phyloP scores from a whole-genome alignment of 2,329 filamentous ascomycete genomes.

The Paracoccidioides brasiliensis region DNA sequence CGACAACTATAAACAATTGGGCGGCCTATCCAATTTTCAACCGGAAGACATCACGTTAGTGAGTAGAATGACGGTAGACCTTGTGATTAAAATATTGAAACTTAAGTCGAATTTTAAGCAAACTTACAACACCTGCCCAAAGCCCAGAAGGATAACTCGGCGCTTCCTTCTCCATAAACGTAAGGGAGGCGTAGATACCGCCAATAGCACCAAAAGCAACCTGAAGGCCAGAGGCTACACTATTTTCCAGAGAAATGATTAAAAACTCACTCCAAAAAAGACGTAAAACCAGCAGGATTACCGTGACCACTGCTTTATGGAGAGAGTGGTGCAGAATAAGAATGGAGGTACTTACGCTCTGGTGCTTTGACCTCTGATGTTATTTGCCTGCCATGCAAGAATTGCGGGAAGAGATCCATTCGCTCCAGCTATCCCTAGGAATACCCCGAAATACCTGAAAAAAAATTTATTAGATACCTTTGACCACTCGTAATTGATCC shows the following conservation, averaged over 20 bases:
- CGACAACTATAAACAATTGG: conserved; percentile 14
- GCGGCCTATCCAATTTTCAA: conserved; percentile 5
- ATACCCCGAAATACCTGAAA: conserved; percentile 17
- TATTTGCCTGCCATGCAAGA: conserved; percentile 23
- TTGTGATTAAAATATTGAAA: not conserved
- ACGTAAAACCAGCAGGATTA: not conserved
- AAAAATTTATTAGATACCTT: not conserved
- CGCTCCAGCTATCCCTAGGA: conserved; percentile 18
- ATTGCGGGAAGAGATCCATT: conserved; percentile 20
- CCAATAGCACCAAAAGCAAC: conserved; percentile 12
- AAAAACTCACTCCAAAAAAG: conserved; percentile 7
- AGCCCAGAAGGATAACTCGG: conserved; percentile 14
- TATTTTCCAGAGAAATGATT: conserved; percentile 7
- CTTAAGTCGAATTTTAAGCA: not conserved
- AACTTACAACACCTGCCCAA: conserved; percentile 11
- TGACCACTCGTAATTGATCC: not conserved
- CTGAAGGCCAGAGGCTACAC: conserved; percentile 11
- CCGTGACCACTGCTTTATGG: not conserved
- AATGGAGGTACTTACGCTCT: conserved; percentile 12
- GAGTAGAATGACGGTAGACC: not conserved
- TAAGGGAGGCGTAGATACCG: conserved; percentile 14
- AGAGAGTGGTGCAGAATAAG: not conserved
- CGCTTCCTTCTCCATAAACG: conserved; percentile 14
- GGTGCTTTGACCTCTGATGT: conserved; percentile 20
- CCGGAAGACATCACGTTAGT: not conserved